These are phyloP conservation scores for Penicillium bovifimosum DNA, from an alignment of 495 filamentous ascomycete species.

Conservation along the genomic window DNA sequence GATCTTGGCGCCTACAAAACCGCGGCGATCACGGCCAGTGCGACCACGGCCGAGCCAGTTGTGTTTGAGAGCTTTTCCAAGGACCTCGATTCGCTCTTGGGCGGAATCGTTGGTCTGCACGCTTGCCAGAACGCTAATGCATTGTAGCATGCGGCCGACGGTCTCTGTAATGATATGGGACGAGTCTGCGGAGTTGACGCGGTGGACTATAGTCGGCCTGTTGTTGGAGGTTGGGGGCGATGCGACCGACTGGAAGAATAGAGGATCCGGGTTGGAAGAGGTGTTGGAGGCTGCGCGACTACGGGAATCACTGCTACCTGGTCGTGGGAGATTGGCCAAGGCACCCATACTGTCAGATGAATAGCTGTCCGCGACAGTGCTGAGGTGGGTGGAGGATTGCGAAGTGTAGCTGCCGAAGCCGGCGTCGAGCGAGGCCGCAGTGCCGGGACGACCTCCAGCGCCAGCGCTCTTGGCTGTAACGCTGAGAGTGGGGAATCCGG, in stretches of 20 bases:
- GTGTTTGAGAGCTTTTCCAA: constrained; percentile 81
- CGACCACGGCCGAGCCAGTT: constrained; percentile 93
- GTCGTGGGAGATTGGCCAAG: constrained; percentile 41
- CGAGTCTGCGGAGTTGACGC: constrained; percentile 47
- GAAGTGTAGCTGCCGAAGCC: constrained; percentile 67
- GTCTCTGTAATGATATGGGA: constrained; percentile 83
- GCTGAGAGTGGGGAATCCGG: constrained; percentile 45
- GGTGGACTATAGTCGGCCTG: constrained; percentile 40
- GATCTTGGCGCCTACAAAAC: constrained; percentile 72
- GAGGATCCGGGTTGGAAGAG: constrained; percentile 50
- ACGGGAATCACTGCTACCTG: constrained; percentile 44
- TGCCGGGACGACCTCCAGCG: constrained; percentile 53
- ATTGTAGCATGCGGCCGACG: constrained; percentile 94
- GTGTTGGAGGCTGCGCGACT: constrained; percentile 83
- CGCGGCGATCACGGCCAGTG: constrained; percentile 81
- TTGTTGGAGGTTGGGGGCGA: constrained; percentile 35
- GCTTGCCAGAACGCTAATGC: constrained; percentile 80
- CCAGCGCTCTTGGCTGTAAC: constrained; percentile 45
- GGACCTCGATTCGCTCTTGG: constrained; percentile 74
- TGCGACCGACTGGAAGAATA: constrained; percentile 49
- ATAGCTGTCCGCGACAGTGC: constrained; percentile 45
- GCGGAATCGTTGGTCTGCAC: constrained; percentile 65
- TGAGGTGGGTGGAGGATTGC: constrained; percentile 64
- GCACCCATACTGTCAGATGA: constrained; percentile 42
- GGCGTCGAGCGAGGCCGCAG: constrained; percentile 67